Base-by-base conservation (phyloP, 1,284 basidiomycete genomes). In the Ceratobasidium sp. region DNA sequence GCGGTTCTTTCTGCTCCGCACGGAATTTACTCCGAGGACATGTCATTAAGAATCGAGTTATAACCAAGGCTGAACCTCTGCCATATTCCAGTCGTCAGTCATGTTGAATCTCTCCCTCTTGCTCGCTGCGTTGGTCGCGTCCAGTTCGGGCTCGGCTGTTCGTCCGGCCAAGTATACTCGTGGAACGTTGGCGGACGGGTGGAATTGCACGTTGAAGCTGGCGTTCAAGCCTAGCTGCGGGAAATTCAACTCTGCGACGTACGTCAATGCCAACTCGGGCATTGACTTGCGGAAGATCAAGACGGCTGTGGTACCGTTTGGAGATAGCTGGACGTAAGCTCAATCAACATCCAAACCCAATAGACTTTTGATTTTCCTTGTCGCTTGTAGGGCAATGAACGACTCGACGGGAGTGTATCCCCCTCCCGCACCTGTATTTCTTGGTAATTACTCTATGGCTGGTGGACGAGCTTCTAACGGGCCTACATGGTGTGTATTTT, bases 381-480 rank as follows among this genome's bases (percentile, higher is more conserved):
- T 25, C 27, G 50, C 13, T 29, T 31, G n/a, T 22, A 71, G 70
- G 17, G 71, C 71, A 15, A 72, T 72, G 71, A 69, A 72, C 35
- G 71, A 72, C 47, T 70, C 71, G 25, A 72, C 69, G 22, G 68
- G 69, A 15, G 54, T 54, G 32, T 72, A 53, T 31, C 71, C 71
- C 22, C 71, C 71, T 22, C 68, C 70, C 12, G 50, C 68, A 22
- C 67, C 70, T 3, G 58, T 69, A 2, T 69, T 70, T 43, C 29
- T 29, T 0, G 71, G 71, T 17, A 72, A 69, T n/a, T 58, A 72
- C 54, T 65, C 62, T 3, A 72, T 71, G 70, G 70, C 71, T 52
- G 71, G 71, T 32, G 68, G 68, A n/a, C 60, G 71, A 47, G 71
- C 71, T 49, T 67, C 69, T n/a, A 72, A 72, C 49, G 71, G 62